Conservation (phyloP, 768 basidiomycete genomes). For the Tylopilus subfusipes region DNA sequence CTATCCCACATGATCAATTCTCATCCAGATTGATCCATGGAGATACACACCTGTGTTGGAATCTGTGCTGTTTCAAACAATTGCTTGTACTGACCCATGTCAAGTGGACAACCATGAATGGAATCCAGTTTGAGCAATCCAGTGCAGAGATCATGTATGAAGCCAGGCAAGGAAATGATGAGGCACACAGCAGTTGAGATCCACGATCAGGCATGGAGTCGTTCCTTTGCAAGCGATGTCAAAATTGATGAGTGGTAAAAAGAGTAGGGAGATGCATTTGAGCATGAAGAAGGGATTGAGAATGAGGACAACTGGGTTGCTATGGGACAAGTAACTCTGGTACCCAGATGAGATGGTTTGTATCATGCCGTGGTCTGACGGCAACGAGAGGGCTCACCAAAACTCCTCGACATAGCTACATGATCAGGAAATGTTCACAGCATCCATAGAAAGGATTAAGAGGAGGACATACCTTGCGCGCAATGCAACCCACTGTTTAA, state of each 20-base stretch:
- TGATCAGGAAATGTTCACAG: constrained; percentile 2
- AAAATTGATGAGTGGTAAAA: background rate
- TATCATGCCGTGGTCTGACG: background rate
- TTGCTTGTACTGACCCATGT: constrained; percentile 92
- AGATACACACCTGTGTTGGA: constrained; percentile 66
- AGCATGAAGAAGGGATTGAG: constrained; percentile 93
- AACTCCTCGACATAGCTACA: constrained; percentile 93
- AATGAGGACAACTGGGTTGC: constrained; percentile 89
- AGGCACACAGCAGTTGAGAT: constrained; percentile 86
- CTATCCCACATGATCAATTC: constrained; percentile 31
- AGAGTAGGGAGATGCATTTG: constrained; percentile 55
- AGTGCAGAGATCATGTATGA: constrained; percentile 87
- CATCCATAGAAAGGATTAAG: background rate
- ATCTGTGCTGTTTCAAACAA: constrained; percentile 90
- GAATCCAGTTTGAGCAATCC: constrained; percentile 79
- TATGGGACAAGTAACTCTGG: constrained; percentile 84
- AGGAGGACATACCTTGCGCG: constrained; percentile 57
- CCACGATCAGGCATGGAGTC: constrained; percentile 87
- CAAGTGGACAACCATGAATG: constrained; percentile 74
- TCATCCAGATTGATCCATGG: background rate
- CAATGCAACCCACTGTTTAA: constrained; percentile 71
- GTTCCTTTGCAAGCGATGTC: constrained; percentile 48
- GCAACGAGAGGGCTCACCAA: constrained; percentile 54
- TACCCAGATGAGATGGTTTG: background rate
- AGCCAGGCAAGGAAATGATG: constrained; percentile 83